These are phyloP conservation scores for Fusarium cyanostomum DNA, from an alignment of 2,329 filamentous ascomycete genomes.

Conservation along the genomic window DNA sequence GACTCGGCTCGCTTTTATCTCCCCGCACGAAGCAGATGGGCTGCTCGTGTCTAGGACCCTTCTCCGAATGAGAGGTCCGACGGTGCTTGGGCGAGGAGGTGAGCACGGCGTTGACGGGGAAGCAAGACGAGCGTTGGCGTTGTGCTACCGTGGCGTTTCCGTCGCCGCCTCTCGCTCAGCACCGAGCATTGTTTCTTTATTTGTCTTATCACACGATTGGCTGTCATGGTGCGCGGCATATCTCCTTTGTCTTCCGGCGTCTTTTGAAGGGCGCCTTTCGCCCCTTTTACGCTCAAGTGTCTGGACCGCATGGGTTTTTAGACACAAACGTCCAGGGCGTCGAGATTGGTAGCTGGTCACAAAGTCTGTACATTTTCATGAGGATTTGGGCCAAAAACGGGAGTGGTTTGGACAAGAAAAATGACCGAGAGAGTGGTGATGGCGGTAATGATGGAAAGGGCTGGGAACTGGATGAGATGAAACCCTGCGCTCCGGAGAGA, in stretches of 20 bases:
- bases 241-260: conserved; percentile 23
- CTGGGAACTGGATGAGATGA: conserved; percentile 5
- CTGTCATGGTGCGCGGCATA: conserved; percentile 13
- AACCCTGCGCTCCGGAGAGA: conserved; percentile 6
- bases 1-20: conserved; percentile 8
- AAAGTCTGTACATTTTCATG: conserved; percentile 18
- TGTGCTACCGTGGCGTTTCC: conserved; percentile 25
- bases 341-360: conserved; percentile 7
- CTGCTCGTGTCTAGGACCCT: conserved; percentile 13
- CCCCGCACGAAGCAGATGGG: conserved; percentile 13
- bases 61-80: conserved; percentile 1
- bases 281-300: not conserved
- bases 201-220: conserved; percentile 15
- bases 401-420: conserved; percentile 12
- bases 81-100: conserved; percentile 1
- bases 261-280: not conserved
- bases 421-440: not conserved
- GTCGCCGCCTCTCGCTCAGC: conserved; percentile 9
- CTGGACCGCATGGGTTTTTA: conserved; percentile 19
- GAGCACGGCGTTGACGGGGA: conserved; percentile 32
- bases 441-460: conserved; percentile 8
- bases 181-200: not conserved
- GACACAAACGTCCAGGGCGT: conserved; percentile 15
- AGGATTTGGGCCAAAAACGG: conserved; percentile 12
- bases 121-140: conserved; percentile 32